Evolutionary conservation across 148 eudicot genomes (phyloP).

Genomic region (Simmondsia chinensis): DNA sequence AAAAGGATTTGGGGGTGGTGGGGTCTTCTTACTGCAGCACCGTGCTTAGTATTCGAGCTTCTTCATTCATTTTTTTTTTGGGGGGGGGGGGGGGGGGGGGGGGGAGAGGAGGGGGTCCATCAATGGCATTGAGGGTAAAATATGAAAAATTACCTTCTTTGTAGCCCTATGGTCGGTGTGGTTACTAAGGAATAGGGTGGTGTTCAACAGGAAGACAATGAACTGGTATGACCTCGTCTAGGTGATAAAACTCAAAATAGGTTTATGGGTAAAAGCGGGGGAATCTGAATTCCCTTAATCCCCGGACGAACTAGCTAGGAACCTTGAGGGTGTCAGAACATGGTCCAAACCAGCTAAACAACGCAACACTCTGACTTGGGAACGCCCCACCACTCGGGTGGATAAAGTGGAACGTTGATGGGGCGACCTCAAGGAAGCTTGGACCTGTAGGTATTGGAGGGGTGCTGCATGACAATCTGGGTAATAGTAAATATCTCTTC

Average conservation of each 20-base stretch:
- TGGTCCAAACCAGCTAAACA: background rate
- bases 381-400: background rate
- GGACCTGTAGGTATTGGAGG: background rate
- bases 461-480: background rate
- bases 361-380: background rate
- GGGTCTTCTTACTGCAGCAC: too few relatives aligned
- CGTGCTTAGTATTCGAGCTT: too few relatives aligned
- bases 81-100: too few relatives aligned
- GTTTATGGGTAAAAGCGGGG: background rate
- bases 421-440: background rate
- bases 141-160: background rate
- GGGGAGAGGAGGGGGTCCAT: too few relatives aligned
- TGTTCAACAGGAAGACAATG: background rate
- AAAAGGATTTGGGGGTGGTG: too few relatives aligned
- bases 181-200: background rate
- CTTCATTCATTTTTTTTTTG: too few relatives aligned
- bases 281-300: background rate
- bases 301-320: background rate
- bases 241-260: background rate
- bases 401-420: background rate
- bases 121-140: background rate
- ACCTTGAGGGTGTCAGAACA: background rate
- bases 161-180: background rate
- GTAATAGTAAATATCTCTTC: background rate
- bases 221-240: background rate